Evolutionary conservation across 345 rosid species (phyloP).

Genomic region (Gossypium thurberi): DNA sequence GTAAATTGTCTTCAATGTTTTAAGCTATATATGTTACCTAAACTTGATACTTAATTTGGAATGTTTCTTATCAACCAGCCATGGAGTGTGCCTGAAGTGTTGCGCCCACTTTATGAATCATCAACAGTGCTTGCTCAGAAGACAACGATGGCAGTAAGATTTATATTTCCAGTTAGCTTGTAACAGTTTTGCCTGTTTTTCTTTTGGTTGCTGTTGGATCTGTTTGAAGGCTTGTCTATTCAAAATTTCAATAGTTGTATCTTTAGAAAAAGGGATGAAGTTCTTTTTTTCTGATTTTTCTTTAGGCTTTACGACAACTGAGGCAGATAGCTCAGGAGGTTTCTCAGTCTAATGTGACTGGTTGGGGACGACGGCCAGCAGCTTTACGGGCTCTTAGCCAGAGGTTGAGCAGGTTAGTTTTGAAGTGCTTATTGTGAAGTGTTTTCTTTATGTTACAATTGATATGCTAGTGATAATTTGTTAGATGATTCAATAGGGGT

Average conservation of each 20-base stretch:
- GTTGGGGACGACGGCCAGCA: constrained; percentile 96
- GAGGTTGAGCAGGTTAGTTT: constrained; percentile 83
- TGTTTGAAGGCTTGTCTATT: not conserved
- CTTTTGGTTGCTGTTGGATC: not conserved
- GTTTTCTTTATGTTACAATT: not conserved
- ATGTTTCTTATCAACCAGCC: constrained; percentile 48
- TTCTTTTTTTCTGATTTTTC: constrained; percentile 5
- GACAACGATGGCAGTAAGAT: constrained; percentile 90
- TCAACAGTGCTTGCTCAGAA: constrained; percentile 94
- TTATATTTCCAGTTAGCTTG: not conserved
- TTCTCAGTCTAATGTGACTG: constrained; percentile 70
- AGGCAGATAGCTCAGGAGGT: constrained; percentile 92
- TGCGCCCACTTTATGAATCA: constrained; percentile 93
- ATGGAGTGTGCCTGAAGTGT: constrained; percentile 97
- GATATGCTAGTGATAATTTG: constrained; percentile 7
- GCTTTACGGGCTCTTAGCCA: constrained; percentile 90
- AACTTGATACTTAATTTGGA: constrained; percentile 4
- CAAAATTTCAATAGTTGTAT: not conserved
- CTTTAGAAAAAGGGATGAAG: not conserved
- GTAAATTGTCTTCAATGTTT: constrained; percentile 5
- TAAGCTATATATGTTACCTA: not conserved
- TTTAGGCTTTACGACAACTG: constrained; percentile 85
- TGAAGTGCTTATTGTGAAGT: constrained; percentile 1
- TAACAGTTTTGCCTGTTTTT: not conserved
- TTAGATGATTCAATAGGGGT: constrained; percentile 47